Evolutionary conservation across 768 basidiomycete species (phyloP).

Genomic region (Tulasnella sp.): DNA sequence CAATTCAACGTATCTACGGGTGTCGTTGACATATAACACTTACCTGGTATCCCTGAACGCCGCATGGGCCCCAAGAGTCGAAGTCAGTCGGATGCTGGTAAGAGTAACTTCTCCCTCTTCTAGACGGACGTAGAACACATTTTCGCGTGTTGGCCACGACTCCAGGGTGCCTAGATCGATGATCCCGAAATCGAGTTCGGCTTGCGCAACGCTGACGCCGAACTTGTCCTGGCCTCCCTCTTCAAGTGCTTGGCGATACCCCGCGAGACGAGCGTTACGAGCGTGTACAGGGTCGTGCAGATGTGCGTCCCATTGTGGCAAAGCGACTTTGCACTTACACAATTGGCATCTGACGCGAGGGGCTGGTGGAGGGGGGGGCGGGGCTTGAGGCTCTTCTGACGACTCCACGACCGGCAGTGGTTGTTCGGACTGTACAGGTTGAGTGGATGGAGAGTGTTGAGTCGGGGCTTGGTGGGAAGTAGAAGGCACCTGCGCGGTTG

Average conservation of each 20-base stretch:
- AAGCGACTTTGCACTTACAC: not conserved
- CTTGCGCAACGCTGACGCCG: not conserved
- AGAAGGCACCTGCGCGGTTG: not conserved
- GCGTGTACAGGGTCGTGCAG: not conserved
- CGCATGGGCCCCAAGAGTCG: not conserved
- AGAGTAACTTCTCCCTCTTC: not conserved
- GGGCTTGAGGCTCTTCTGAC: no score
- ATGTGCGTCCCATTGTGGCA: not conserved
- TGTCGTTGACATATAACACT: not conserved
- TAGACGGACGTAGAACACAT: not conserved
- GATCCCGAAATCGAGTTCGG: slow-evolving; percentile 19
- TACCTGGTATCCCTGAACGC: not conserved
- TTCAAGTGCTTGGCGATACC: not conserved
- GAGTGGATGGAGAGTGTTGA: not conserved
- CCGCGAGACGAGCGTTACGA: not conserved
- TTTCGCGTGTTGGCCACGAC: not conserved
- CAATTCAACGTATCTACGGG: not conserved
- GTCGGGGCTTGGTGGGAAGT: not conserved
- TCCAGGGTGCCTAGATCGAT: not conserved
- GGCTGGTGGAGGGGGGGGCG: no score
- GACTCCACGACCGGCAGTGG: no score
- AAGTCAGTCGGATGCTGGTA: not conserved
- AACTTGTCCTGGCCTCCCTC: slow-evolving; percentile 26
- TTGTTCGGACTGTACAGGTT: not conserved
- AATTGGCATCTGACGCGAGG: no score